Evolutionary conservation across 225 moss, liverwort and hornwort genomes (phyloP).

Genomic region (Straminergon stramineum): DNA sequence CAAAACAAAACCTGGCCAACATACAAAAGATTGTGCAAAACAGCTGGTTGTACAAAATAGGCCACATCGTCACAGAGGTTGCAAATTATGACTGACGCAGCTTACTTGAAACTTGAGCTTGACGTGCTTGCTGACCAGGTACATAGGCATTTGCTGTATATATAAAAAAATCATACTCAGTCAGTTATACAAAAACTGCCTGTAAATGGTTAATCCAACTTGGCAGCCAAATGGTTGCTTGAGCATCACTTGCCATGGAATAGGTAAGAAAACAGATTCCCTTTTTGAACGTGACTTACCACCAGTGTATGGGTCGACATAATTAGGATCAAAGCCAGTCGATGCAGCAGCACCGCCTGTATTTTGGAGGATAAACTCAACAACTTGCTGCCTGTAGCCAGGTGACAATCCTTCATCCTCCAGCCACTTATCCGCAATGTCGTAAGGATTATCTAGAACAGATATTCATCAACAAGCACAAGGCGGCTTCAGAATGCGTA

Average conservation of each 20-base stretch:
- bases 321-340: conserved; percentile 59
- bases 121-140: conserved; percentile 52
- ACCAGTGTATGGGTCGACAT: conserved; percentile 95
- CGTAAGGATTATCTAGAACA: conserved; percentile 76
- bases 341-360: conserved; percentile 52
- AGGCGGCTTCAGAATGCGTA: neutral
- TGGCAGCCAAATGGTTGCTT: neutral
- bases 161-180: neutral
- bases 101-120: conserved; percentile 32
- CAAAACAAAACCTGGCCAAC: neutral
- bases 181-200: neutral
- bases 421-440: conserved; percentile 91
- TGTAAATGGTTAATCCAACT: neutral
- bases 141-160: conserved; percentile 94
- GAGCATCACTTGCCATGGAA: neutral
- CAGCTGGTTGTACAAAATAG: neutral
- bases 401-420: conserved; percentile 75
- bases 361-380: conserved; percentile 94
- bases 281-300: conserved; percentile 38
- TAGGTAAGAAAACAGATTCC: neutral
- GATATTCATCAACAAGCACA: neutral
- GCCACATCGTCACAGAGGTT: neutral
- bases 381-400: conserved; percentile 89
- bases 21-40: neutral
- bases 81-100: neutral